Conservation (phyloP, 2,329 filamentous ascomycete species). For the Aspergillus jensenii region DNA sequence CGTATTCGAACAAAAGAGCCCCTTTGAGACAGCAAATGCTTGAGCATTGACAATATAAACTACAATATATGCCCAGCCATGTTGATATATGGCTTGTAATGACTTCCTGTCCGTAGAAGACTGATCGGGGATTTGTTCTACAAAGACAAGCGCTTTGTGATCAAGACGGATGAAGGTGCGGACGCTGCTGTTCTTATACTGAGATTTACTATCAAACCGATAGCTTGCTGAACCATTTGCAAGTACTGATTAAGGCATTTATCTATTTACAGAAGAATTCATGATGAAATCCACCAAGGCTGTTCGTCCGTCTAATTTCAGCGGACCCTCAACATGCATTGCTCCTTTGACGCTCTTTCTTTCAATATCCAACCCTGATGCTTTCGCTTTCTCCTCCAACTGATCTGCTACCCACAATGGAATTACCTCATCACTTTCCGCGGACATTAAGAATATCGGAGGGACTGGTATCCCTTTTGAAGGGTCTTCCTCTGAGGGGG, state of each 20-base stretch:
- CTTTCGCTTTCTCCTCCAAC: constrained; percentile 35
- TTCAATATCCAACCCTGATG: constrained; percentile 35
- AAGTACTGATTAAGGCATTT: not conserved
- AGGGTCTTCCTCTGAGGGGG: not conserved
- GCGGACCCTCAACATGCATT: constrained; percentile 52
- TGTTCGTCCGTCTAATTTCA: constrained; percentile 43
- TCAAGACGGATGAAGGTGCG: too few species aligned
- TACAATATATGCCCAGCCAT: too few species aligned
- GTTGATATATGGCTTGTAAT: too few species aligned
- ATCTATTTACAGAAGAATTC: not conserved
- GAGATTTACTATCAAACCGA: not conserved
- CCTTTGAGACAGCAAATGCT: too few species aligned
- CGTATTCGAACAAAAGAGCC: too few species aligned
- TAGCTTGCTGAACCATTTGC: not conserved
- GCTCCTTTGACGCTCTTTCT: constrained; percentile 45
- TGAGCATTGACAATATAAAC: too few species aligned
- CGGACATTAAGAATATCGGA: constrained; percentile 42
- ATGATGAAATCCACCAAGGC: constrained; percentile 34
- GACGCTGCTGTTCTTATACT: not conserved
- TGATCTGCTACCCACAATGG: constrained; percentile 36
- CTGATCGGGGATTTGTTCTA: too few species aligned
- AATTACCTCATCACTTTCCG: constrained; percentile 46
- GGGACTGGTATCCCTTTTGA: constrained; percentile 10
- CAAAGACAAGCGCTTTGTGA: too few species aligned
- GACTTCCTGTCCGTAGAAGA: too few species aligned